phyloP scores from a whole-genome alignment of 108 stramenopile genomes.

The Skeletonema marinoi region DNA sequence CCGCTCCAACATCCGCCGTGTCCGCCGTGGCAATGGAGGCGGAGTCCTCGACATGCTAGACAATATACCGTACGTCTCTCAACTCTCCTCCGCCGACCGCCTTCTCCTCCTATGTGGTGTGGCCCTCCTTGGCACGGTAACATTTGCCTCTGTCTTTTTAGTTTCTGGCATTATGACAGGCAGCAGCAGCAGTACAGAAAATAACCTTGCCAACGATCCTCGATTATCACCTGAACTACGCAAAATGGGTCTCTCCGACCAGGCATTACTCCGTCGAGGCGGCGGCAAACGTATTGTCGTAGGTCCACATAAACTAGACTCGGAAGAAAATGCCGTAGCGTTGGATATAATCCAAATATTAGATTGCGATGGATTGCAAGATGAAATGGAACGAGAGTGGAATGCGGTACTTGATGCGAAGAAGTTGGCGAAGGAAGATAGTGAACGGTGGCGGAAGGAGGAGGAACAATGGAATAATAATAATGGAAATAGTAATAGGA shows the following conservation, averaged over 20 bases:
- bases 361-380: conserved; percentile 61
- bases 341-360: conserved; percentile 61
- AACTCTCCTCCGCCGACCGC: conserved; percentile 40
- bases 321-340: conserved; percentile 71
- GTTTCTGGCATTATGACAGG: conserved; percentile 24
- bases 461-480: not conserved
- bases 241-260: conserved; percentile 37
- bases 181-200: not conserved
- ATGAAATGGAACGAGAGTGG: conserved; percentile 53
- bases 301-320: conserved; percentile 29
- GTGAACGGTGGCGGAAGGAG: conserved; percentile 1
- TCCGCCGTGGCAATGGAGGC: conserved; percentile 6
- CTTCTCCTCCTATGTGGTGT: conserved; percentile 31
- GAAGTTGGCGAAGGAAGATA: conserved; percentile 7
- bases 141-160: conserved; percentile 42
- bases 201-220: conserved; percentile 6
- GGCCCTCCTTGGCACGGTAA: conserved; percentile 15
- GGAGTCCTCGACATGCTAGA: conserved; percentile 13
- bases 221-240: conserved; percentile 31
- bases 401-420: conserved; percentile 24
- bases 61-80: conserved; percentile 24
- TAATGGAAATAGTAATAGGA: conserved; percentile 18
- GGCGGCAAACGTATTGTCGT: conserved; percentile 44
- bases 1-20: conserved; percentile 41
- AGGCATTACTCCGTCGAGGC: conserved; percentile 42